phyloP scores from a whole-genome alignment of 352 stramenopile genomes.

The Albugo candida region DNA sequence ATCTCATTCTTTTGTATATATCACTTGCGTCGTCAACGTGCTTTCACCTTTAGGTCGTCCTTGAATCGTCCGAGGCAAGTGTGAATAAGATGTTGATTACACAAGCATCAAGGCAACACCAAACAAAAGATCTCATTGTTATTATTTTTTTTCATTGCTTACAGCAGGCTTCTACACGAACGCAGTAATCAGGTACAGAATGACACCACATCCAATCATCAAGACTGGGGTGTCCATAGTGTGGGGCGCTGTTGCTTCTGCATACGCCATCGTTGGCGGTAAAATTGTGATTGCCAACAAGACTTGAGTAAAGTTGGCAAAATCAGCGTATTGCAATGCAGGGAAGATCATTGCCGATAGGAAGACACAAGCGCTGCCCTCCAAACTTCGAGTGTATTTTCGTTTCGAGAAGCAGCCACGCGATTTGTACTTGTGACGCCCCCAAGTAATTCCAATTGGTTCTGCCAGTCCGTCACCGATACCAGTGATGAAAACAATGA shows the following conservation, averaged over 20 bases:
- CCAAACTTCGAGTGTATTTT: constrained; percentile 63
- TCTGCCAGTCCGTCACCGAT: constrained; percentile 63
- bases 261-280: constrained; percentile 64
- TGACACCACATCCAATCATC: constrained; percentile 54
- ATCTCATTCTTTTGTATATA: too few relatives aligned
- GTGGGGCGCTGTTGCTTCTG: constrained; percentile 58
- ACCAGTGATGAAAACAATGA: constrained; percentile 46
- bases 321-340: constrained; percentile 51
- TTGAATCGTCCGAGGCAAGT: too few relatives aligned
- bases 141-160: too few relatives aligned
- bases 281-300: constrained; percentile 57
- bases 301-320: constrained; percentile 61
- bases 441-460: constrained; percentile 55
- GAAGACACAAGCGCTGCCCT: constrained; percentile 59
- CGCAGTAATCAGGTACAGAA: constrained; percentile 42
- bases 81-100: too few relatives aligned
- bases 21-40: too few relatives aligned
- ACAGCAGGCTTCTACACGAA: too few relatives aligned
- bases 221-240: constrained; percentile 74
- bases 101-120: too few relatives aligned
- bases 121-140: too few relatives aligned
- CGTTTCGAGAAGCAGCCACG: constrained; percentile 56
- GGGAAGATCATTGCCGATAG: constrained; percentile 58
- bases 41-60: too few relatives aligned
- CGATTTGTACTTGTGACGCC: constrained; percentile 72